Evolutionary conservation across 345 rosid genomes (phyloP), one percentile per base, ranked within the genome.

Genomic region (Acer campestre): DNA sequence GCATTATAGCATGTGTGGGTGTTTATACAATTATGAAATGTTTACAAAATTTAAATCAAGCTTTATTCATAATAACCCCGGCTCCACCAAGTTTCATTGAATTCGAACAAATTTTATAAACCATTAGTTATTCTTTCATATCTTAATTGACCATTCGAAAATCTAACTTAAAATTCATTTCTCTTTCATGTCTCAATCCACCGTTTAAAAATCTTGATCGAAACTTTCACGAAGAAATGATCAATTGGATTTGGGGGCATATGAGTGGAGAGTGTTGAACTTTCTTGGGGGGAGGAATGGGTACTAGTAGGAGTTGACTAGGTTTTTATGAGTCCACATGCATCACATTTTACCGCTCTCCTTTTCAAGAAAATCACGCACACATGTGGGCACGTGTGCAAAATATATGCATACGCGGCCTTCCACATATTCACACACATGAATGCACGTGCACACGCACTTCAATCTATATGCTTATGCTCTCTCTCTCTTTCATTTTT

Each of bases 381-480:
- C 77, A 89, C 93, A 89, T 86, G 94, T 92, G 90, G 75, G 91
- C 93, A 88, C 88, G 93, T 90, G 92, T 87, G 90, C 88, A 77
- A 78, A 14, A 82, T 79, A 71, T 84, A 74, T 73, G 79, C 73
- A 62, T 38, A 81, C 80, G 85, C 86, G 83, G 81, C 80, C 84
- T 85, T 89, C 88, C 84, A 93, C 86, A 83, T 83, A 85, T 86
- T 85, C 84, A 89, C 89, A 89, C 93, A 91, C 90, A 79, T 91
- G 97, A 88, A 63, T 84, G 92, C 98, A 95, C 95, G 94, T 95
- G 97, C 88, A 83, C 89, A 84, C 92, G 86, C 86, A 82, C 61
- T 86, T 88, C 95, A 83, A 90, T 87, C 90, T 66, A 42, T 74
- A 70, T 81, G 59, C 87, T 72, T 74, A 70, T 81, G 59, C 87